Conservation (phyloP, 331 rosid genomes). For the Phaseolus coccineus region DNA sequence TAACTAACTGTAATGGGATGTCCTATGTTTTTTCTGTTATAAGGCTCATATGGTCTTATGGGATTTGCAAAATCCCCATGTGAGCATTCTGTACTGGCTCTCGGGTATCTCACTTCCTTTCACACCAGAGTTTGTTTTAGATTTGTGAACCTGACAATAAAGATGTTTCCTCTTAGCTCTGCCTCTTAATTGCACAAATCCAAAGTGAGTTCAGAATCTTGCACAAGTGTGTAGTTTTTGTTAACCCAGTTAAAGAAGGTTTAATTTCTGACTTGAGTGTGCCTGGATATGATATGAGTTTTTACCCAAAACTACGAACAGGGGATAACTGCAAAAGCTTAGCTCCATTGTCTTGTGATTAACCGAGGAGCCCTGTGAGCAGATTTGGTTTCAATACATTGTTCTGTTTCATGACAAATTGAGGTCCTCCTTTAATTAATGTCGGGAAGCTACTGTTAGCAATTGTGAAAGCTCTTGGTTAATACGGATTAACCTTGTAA, state of each 20-base stretch:
- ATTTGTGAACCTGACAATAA: conserved; percentile 13
- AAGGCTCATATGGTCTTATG: neutral
- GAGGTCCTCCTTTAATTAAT: neutral
- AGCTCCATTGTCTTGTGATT: neutral
- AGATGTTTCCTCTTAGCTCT: neutral
- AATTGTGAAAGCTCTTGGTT: neutral
- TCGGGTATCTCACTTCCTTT: neutral
- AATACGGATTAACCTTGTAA: neutral
- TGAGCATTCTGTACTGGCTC: conserved; percentile 1
- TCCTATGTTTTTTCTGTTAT: too few species aligned
- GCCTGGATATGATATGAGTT: conserved; percentile 7
- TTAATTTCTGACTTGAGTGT: conserved; percentile 5
- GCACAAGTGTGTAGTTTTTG: neutral
- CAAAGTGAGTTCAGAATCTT: neutral
- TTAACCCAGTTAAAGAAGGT: neutral
- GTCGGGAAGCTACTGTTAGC: conserved; percentile 15
- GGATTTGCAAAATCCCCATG: neutral
- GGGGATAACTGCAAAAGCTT: neutral
- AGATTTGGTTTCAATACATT: neutral
- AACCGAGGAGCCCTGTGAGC: neutral
- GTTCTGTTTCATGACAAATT: conserved; percentile 36
- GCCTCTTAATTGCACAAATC: conserved; percentile 7
- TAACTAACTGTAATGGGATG: too few species aligned
- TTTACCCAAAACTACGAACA: conserved; percentile 2
- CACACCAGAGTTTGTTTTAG: conserved; percentile 2